A percentile compares a stretch with the other conserved stretches of the same genome.
Evolutionary conservation across 148 eudicot species (phyloP).

Genomic region (Agrostemma githago): DNA sequence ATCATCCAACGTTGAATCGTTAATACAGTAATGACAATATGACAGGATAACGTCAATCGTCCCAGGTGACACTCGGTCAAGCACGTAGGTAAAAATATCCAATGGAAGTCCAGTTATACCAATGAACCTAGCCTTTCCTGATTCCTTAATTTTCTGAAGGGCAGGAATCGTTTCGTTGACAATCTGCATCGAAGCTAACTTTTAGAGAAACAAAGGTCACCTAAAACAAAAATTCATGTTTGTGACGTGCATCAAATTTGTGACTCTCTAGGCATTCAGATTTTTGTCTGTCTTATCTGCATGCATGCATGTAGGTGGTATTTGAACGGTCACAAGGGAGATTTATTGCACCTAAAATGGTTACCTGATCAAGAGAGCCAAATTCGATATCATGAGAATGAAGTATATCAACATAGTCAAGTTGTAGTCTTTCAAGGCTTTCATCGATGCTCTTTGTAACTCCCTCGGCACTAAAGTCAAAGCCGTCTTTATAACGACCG

Average conservation of each 20-base stretch:
- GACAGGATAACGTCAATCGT: constrained; percentile 85
- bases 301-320: no score
- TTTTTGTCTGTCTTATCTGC: no score
- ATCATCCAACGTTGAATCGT: constrained; percentile 83
- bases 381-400: constrained; percentile 99
- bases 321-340: no score
- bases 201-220: no score
- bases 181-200: constrained; percentile 40
- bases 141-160: constrained; percentile 74
- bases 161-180: constrained; percentile 97
- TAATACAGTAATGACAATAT: constrained; percentile 82
- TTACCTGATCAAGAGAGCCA: constrained; percentile 92
- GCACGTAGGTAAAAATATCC: constrained; percentile 75
- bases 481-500: constrained; percentile 82
- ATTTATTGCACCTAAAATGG: not conserved
- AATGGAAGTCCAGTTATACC: constrained; percentile 97
- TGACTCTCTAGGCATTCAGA: no score
- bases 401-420: constrained; percentile 86
- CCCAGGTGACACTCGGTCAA: constrained; percentile 83
- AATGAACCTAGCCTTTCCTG: constrained; percentile 82
- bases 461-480: constrained; percentile 94
- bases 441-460: constrained; percentile 92
- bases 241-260: no score
- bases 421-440: constrained; percentile 91
- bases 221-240: no score